Conservation (phyloP, 345 rosid species). For the Combretum micranthum region DNA sequence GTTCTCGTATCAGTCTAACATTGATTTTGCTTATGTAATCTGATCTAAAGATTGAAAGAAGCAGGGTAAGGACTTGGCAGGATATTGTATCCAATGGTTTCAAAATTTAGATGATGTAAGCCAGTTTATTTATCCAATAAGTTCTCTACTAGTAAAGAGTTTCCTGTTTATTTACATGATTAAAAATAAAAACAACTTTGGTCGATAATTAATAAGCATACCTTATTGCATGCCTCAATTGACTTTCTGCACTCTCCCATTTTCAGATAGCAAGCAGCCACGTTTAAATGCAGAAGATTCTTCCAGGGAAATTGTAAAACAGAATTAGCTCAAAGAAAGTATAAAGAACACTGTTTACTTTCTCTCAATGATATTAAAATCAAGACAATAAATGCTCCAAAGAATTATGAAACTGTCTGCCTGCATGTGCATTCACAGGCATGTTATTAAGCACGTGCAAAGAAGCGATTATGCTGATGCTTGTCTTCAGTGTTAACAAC, state of each 20-base stretch:
- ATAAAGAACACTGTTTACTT: background rate
- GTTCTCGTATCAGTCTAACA: too few relatives aligned
- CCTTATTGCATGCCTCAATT: conserved; percentile 86
- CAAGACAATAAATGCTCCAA: background rate
- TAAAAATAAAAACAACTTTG: conserved; percentile 4
- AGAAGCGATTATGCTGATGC: too few relatives aligned
- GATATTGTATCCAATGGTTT: too few relatives aligned
- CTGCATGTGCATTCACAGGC: too few relatives aligned
- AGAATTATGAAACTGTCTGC: background rate
- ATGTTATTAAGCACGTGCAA: too few relatives aligned
- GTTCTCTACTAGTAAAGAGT: background rate
- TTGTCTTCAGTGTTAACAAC: too few relatives aligned
- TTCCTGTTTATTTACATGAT: background rate
- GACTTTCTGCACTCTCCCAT: conserved; percentile 83
- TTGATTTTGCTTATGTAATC: too few relatives aligned
- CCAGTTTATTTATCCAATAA: too few relatives aligned
- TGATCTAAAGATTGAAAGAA: too few relatives aligned
- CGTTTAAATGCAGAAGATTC: conserved; percentile 76
- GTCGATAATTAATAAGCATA: conserved; percentile 11
- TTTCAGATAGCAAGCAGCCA: conserved; percentile 89
- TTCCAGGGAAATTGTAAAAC: conserved; percentile 18
- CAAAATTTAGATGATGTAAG: too few relatives aligned
- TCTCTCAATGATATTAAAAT: background rate
- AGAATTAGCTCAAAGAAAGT: background rate
- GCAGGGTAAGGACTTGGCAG: too few relatives aligned